Conservation (phyloP, 164 flowering plant genomes). For the Kingdonia uniflora region DNA sequence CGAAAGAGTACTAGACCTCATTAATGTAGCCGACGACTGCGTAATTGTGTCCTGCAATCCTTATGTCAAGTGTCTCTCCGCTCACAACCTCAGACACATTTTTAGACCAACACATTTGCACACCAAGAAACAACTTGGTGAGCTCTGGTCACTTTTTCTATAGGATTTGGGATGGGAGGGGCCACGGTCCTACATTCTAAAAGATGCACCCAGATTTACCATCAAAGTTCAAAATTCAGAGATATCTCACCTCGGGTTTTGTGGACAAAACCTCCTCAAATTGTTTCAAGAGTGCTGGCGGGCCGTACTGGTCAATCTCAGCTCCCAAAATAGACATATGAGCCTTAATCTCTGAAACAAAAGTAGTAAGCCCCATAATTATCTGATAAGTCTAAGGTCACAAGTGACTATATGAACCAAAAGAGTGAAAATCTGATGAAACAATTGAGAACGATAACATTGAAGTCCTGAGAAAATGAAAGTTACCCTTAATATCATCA, state of each 20-base stretch:
- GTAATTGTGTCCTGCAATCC: no score
- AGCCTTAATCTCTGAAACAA: conserved; percentile 44
- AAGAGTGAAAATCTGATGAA: background rate
- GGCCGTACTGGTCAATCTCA: conserved; percentile 56
- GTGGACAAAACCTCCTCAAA: conserved; percentile 49
- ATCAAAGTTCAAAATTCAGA: no score
- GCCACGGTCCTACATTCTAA: no score
- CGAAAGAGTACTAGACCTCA: no score
- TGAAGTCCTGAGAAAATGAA: background rate
- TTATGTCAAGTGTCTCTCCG: no score
- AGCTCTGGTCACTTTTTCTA: no score
- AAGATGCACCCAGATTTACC: no score
- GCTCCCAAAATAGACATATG: conserved; percentile 69
- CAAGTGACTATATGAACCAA: background rate
- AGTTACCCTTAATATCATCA: conserved; percentile 59
- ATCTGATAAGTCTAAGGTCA: background rate
- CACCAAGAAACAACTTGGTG: no score
- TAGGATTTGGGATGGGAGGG: no score
- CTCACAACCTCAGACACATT: no score
- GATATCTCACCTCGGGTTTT: conserved; percentile 46
- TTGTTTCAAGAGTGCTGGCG: conserved; percentile 60
- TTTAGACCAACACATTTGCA: no score
- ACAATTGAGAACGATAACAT: background rate
- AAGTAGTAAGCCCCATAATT: background rate
- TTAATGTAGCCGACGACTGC: no score